Base-by-base conservation (phyloP, 2,329 filamentous ascomycete species). In the Aspergillus hortae region DNA sequence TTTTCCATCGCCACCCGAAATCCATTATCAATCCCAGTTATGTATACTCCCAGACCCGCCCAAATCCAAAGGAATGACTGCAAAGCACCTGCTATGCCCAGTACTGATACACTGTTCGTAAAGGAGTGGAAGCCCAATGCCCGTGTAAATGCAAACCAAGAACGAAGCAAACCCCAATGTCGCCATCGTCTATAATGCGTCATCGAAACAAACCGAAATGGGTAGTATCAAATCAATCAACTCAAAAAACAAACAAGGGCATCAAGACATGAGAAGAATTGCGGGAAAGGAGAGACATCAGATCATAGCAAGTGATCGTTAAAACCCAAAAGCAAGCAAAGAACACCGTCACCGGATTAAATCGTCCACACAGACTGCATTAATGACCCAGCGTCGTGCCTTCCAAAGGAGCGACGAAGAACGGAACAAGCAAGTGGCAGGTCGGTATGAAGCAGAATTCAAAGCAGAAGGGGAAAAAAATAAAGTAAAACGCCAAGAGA, bases 61-160 rank as follows among this genome's bases (percentile, higher is more conserved):
- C 15, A 67, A 62, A 48, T 21, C 15, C 15, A 61, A 67, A 68
- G 66, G 67, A 70, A 67, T 60, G 67, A 69, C 64, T 62, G 67
- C 66, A 67, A 38, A 60, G 61, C 65, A 66, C 62, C 60, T 64
- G 62, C 64, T 65, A 69, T 69, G 67, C 66, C 56, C 63, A 56
- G 54, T 69, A 62, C 51, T 67, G 60, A 54, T 69, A 70, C 67
- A 70, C 55, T 56, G 62, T 60, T 64, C 62, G 49, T 51, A 58
- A 68, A 65, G 64, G 66, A 68, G 61, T 61, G 66, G 47, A 61
- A 65, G 60, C 58, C 57, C 56, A 66, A 68, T 69, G 67, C 64
- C 64, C 58, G 46, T 27, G 15, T 21, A 40, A 25, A 40, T 30
- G 35, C 33, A 41, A 48, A 40, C 32, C 32, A 35, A 36, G 9